Evolutionary conservation across 2,329 filamentous ascomycete species (phyloP).

Genomic region (Arthrobotrys megalospora): DNA sequence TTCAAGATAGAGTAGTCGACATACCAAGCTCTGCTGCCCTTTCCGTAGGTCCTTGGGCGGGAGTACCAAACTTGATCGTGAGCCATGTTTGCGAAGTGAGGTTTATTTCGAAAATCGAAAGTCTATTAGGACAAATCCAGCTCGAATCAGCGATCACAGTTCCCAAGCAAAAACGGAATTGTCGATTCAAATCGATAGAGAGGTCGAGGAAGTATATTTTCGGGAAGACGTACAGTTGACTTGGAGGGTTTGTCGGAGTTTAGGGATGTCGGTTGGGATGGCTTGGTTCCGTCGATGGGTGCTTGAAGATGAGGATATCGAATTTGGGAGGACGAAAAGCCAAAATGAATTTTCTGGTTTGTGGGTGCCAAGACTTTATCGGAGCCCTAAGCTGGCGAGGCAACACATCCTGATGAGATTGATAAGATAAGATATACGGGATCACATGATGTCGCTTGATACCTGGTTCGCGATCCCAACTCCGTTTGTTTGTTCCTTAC

Average conservation of each 20-base stretch:
- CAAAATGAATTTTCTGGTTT: conserved; percentile 60
- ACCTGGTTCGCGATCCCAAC: neutral
- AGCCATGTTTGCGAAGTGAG: conserved; percentile 75
- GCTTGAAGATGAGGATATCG: conserved; percentile 49
- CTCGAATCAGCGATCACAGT: conserved; percentile 30
- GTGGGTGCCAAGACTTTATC: conserved; percentile 57
- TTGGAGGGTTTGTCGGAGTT: conserved; percentile 43
- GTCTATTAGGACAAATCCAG: conserved; percentile 30
- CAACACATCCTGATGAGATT: conserved; percentile 33
- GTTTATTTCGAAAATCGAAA: conserved; percentile 59
- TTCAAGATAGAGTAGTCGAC: conserved; percentile 67
- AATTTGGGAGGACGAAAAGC: conserved; percentile 41
- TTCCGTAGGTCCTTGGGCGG: conserved; percentile 96
- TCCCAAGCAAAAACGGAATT: conserved; percentile 10
- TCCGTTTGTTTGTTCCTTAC: conserved; percentile 24
- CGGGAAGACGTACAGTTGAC: conserved; percentile 50
- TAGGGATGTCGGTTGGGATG: conserved; percentile 34
- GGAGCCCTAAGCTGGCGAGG: conserved; percentile 52
- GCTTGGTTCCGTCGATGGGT: conserved; percentile 46
- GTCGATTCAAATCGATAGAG: neutral
- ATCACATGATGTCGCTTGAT: conserved; percentile 48
- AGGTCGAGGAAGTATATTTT: neutral
- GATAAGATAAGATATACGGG: conserved; percentile 3
- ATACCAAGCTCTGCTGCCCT: conserved; percentile 94
- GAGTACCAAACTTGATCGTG: conserved; percentile 99